A percentile compares a stretch with the other conserved stretches of the same genome.
Conservation (phyloP, 2,329 filamentous ascomycete genomes). For the Diaporthe sp. region DNA sequence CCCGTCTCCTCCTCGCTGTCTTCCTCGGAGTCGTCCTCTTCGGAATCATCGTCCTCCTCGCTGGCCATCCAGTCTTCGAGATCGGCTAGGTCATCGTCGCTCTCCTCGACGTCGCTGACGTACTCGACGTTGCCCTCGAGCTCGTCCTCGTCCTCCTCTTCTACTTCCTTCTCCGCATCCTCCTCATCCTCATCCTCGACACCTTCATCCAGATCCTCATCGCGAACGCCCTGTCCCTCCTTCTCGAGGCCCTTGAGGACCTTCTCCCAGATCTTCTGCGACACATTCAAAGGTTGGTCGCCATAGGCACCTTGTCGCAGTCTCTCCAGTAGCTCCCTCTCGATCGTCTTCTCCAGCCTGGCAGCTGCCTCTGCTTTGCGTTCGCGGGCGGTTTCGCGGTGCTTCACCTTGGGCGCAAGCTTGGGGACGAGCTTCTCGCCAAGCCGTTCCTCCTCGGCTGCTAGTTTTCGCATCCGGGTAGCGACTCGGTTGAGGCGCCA, state of each 20-base stretch:
- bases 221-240: conserved; percentile 83
- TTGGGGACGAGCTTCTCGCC: conserved; percentile 91
- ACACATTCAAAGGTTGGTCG: conserved; percentile 93
- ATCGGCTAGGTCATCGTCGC: conserved; percentile 82
- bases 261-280: conserved; percentile 97
- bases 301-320: conserved; percentile 94
- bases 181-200: conserved; percentile 81
- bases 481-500: conserved; percentile 93
- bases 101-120: conserved; percentile 90
- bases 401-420: conserved; percentile 89
- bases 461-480: conserved; percentile 83
- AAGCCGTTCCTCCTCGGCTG: conserved; percentile 88
- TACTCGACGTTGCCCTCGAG: conserved; percentile 89
- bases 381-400: conserved; percentile 79
- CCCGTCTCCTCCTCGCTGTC: conserved; percentile 51
- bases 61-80: conserved; percentile 95
- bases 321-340: conserved; percentile 92
- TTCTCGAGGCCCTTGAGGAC: conserved; percentile 92
- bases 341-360: conserved; percentile 95
- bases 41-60: conserved; percentile 74
- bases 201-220: conserved; percentile 91
- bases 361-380: conserved; percentile 82
- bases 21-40: conserved; percentile 66
- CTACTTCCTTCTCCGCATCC: conserved; percentile 75
- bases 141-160: conserved; percentile 78